Evolutionary conservation across 208 protist species (phyloP), one percentile per base, ranked within the genome.

Genomic region (Novymonas esmeraldas): DNA sequence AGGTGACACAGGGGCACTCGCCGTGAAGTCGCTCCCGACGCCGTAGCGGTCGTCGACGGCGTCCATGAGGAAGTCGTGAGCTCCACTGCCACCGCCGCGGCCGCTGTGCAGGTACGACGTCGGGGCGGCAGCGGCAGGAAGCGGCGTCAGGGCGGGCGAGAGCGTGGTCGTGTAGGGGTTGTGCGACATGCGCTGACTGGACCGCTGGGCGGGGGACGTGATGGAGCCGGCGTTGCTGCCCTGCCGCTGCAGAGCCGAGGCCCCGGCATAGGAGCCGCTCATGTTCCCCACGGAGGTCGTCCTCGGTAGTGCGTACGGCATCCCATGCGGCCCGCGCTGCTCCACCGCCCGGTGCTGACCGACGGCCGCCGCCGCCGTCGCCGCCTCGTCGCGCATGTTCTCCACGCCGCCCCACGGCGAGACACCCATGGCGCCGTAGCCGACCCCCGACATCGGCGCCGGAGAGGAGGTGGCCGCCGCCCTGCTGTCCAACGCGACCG

Each of bases 21-120:
- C 20, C 16, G 31, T 42, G 31, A 70, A 70, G 55, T 70, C 64
- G 45, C 33, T 41, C 3, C 2, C 34, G 20, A 52, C 39, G 20
- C 64, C 64, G 36, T 70, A 70, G 29, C 51, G 64, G 24, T 48
- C 49, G 42, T 70, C 64, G 5, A 70, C 24, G 2, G 64, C 64
- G 7, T 48, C 64, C 7, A 44, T 10, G 6, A 70, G 62, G 36
- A 36, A 34, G 41, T 70, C 55, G 0, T 63, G 42, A 0, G 20
- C 14, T 2, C 28, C 44, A 28, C 4, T 54, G 31, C 59, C 39
- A n/a, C 49, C 61, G 13, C 36, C 26, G 33, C 18, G 6, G 9
- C 48, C 39, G 4, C 36, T 22, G 16, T 56, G 64, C 1, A 41
- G 46, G 55, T 55, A 38, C 20, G 7, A 18, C 1, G 64, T 63